Evolutionary conservation across 305 asterid genomes (phyloP).

Genomic region (Euphrasia arctica): DNA sequence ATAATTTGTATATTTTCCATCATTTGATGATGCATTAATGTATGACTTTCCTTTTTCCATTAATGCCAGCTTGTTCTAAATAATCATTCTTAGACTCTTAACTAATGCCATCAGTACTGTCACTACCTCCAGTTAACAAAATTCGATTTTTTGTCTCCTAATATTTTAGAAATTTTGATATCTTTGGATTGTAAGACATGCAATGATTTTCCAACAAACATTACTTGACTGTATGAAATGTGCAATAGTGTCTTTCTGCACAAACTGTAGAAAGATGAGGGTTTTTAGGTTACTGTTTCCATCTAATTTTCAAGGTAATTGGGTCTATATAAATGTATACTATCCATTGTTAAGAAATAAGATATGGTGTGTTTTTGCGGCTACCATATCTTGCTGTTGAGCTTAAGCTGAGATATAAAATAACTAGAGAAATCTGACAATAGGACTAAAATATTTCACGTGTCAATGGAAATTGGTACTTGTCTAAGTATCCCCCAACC

Average conservation of each 20-base stretch:
- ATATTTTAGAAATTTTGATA: slow-evolving; percentile 8
- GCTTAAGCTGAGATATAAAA: slow-evolving; percentile 3
- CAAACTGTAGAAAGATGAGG: not conserved
- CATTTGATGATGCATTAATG: slow-evolving; percentile 2
- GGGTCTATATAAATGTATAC: not conserved
- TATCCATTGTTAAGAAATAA: not conserved
- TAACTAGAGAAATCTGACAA: not conserved
- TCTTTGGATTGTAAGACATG: not conserved
- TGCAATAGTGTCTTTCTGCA: not conserved
- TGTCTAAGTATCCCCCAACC: not conserved
- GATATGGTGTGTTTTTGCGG: slow-evolving; percentile 3
- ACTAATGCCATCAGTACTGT: not conserved
- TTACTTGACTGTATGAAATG: slow-evolving; percentile 7
- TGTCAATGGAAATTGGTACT: slow-evolving; percentile 2
- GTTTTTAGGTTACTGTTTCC: not conserved
- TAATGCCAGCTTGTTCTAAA: slow-evolving; percentile 12
- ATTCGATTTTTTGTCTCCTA: not conserved
- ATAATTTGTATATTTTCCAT: not conserved
- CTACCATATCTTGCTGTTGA: not conserved
- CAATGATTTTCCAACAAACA: not conserved
- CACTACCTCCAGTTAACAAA: slow-evolving; percentile 17
- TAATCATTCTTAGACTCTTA: not conserved
- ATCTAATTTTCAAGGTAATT: not conserved
- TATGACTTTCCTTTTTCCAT: not conserved
- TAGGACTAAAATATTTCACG: slow-evolving; percentile 1